phyloP scores from a whole-genome alignment of 768 basidiomycete genomes.

The Phylloporus rhodoxanthus region DNA sequence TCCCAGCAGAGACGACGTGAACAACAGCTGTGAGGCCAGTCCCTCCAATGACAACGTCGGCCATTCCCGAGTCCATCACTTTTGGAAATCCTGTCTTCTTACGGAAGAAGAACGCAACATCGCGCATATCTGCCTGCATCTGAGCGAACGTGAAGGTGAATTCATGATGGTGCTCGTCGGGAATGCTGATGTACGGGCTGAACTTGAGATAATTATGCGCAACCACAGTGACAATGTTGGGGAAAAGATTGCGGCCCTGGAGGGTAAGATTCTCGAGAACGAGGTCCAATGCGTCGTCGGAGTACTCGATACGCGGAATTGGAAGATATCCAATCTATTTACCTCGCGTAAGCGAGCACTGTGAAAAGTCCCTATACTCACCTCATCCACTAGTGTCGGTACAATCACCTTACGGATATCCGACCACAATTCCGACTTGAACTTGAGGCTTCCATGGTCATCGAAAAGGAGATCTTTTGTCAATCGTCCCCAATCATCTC shows the following conservation, averaged over 20 bases:
- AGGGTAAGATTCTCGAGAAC: constrained; percentile 92
- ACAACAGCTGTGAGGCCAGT: constrained; percentile 68
- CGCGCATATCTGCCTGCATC: constrained; percentile 90
- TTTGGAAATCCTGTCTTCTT: constrained; percentile 82
- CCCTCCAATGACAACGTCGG: constrained; percentile 82
- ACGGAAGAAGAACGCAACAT: constrained; percentile 86
- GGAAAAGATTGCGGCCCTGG: constrained; percentile 85
- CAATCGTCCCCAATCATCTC: constrained; percentile 75
- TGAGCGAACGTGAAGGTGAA: constrained; percentile 74
- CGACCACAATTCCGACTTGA: constrained; percentile 85
- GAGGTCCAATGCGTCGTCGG: constrained; percentile 78
- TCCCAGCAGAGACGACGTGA: constrained; percentile 53
- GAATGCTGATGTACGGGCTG: constrained; percentile 57
- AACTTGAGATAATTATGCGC: constrained; percentile 82
- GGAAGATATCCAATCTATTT: constrained; percentile 70
- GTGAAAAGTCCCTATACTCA: constrained; percentile 28
- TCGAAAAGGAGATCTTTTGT: constrained; percentile 78
- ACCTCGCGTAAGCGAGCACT: not conserved
- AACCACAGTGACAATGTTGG: constrained; percentile 67
- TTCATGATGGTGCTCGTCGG: constrained; percentile 62
- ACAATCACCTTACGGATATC: constrained; percentile 82
- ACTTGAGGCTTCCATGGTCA: constrained; percentile 73
- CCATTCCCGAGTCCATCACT: constrained; percentile 75
- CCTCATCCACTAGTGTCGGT: constrained; percentile 70
- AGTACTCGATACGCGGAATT: constrained; percentile 92